Evolutionary conservation across 768 basidiomycete species (phyloP).

Genomic region (Harrya chromipes): DNA sequence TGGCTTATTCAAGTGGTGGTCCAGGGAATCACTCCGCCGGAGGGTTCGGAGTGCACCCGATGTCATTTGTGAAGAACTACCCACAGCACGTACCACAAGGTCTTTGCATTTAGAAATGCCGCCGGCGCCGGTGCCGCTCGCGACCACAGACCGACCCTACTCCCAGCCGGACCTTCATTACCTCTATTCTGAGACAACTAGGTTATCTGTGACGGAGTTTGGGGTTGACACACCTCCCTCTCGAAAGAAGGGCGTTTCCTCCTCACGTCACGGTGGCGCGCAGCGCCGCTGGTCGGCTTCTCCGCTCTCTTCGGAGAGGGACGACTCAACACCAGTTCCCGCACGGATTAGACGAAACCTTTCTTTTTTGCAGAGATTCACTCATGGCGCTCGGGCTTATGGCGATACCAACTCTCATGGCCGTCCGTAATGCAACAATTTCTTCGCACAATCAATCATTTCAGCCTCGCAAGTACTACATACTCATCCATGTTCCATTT

Average conservation of each 20-base stretch:
- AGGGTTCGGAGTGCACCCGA: conserved; percentile 54
- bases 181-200: conserved; percentile 17
- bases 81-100: conserved; percentile 22
- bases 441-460: conserved; percentile 2
- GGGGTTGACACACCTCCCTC: conserved; percentile 16
- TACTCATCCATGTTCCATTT: conserved; percentile 15
- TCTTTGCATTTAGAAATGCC: conserved; percentile 22
- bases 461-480: conserved; percentile 11
- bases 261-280: conserved; percentile 16
- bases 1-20: conserved; percentile 47
- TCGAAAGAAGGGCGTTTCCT: conserved; percentile 12
- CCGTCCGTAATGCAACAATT: conserved; percentile 4
- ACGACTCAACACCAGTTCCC: conserved; percentile 13
- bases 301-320: conserved; percentile 6
- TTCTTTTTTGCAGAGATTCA: conserved; percentile 37
- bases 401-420: conserved; percentile 9
- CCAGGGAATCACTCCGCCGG: conserved; percentile 45
- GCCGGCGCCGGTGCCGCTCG: conserved; percentile 10
- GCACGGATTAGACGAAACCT: conserved; percentile 31
- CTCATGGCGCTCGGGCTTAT: conserved; percentile 14
- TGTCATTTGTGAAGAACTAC: conserved; percentile 32
- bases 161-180: conserved; percentile 31
- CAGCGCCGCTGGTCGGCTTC: conserved; percentile 24
- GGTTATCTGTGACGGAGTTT: conserved; percentile 20
- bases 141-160: conserved; percentile 21